Base-by-base conservation (phyloP, 768 basidiomycete species). In the Panus rudis region DNA sequence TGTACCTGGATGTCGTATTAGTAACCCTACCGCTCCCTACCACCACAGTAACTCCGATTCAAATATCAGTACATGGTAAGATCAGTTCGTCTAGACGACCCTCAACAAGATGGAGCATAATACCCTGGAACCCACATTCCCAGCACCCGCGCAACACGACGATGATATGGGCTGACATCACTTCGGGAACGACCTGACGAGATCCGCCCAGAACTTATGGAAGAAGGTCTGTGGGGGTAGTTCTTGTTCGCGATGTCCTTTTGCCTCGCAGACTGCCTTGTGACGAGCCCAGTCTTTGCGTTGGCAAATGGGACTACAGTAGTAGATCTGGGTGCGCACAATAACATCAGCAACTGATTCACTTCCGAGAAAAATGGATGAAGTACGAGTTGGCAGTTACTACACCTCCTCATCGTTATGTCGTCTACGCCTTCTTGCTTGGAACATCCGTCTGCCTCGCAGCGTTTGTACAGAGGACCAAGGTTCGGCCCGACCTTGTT, bases 361-460 rank as follows among this genome's bases (percentile, higher is more conserved):
- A 17, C 13, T n/a, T 13, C 19, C 7, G n/a, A 8, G 28, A 14
- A 16, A 41, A 4, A 19, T 10, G 19, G 11, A 17, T 31, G 8
- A 34, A 51, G 2, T 45, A 57, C 55, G 42, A 49, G 59, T 59
- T 50, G 62, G 58, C 53, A 55, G 6, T 46, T 39, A 16, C 45
- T 41, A 39, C 58, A 59, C 6, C 43, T 39, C 16, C 46, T 47
- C 12, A 54, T 8, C 35, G 49, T 52, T 27, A 41, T 48, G 6
- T 43, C 39, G 37, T 49, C 55, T 0, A 41, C 11, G 30, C 47
- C 49, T 41, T 58, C 57, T 2, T 47, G 35, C 17, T 43, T 39
- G 25, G 31, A 21, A 27, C 59, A 60, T 19, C 42, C 43, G 5
- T 41, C 27, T 13, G 46, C 52, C 34, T 55, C 58, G 42, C 57